phyloP scores from a whole-genome alignment of 2,329 filamentous ascomycete species.

The Sporothrix inflata region DNA sequence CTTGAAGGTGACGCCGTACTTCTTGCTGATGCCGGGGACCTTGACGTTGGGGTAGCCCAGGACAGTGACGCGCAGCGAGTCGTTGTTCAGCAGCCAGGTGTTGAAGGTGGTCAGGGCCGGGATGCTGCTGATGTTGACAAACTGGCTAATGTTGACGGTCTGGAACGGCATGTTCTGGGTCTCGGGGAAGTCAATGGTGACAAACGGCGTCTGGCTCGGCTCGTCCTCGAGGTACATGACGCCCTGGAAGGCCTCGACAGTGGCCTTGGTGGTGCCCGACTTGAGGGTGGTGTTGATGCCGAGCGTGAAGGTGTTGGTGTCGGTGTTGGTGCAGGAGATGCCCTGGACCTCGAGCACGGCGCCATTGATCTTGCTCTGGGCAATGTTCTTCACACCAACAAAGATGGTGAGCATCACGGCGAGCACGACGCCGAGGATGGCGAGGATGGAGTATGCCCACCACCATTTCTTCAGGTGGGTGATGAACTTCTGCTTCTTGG shows the following conservation, averaged over 20 bases:
- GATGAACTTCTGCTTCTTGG: not conserved
- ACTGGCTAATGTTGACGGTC: constrained; percentile 56
- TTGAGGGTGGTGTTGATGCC: constrained; percentile 60
- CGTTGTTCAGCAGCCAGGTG: constrained; percentile 55
- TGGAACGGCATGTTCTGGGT: constrained; percentile 54
- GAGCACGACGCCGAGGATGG: constrained; percentile 55
- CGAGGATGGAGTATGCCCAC: constrained; percentile 62
- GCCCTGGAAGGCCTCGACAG: constrained; percentile 55
- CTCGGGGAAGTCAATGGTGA: constrained; percentile 55
- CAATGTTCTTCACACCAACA: constrained; percentile 59
- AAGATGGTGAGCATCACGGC: constrained; percentile 62
- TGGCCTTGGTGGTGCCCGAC: constrained; percentile 57
- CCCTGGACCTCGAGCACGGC: constrained; percentile 57
- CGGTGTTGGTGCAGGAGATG: constrained; percentile 54
- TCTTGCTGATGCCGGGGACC: constrained; percentile 53
- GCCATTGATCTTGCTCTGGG: constrained; percentile 58
- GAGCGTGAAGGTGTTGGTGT: constrained; percentile 52
- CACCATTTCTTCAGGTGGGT: constrained; percentile 59
- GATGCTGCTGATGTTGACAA: constrained; percentile 51
- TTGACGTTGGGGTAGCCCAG: constrained; percentile 56
- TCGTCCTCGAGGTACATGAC: constrained; percentile 59
- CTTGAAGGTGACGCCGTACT: constrained; percentile 57
- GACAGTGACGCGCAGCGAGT: constrained; percentile 55
- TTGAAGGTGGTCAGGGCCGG: constrained; percentile 59
- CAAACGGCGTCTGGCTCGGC: constrained; percentile 53